Evolutionary conservation across 2,329 filamentous ascomycete species (phyloP), one percentile per base, ranked within the genome.

Genomic region (Beauveria australis): DNA sequence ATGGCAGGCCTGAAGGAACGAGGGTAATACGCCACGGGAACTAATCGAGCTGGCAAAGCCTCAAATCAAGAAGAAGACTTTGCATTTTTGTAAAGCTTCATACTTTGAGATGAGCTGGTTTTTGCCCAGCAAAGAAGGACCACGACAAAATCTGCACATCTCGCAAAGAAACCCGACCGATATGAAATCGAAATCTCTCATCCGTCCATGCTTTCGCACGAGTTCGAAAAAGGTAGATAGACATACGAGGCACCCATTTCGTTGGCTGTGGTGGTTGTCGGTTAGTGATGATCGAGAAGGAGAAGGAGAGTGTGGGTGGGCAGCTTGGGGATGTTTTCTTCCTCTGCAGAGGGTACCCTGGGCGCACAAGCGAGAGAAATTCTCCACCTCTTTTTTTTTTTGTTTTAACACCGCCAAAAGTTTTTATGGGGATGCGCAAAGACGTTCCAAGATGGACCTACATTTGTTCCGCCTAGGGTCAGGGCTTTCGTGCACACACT

Each of bases 81-180:
- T 43, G 28, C 53, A 43, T 57, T 30, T 30, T n/a, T 18, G 46
- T 18, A 43, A 51, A 5, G n/a, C n/a, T 26, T n/a, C 19, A 41
- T 53, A 9, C 18, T 46, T 44, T 53, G 14, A 14, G 28, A 53
- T 52, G 47, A 66, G 68, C 67, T 67, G 60, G 60, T 66, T 67
- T 66, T 69, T 73, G 75, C 82, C 87, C 86, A 91, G 89, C 86
- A 85, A 43, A n/a, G 91, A 86, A 89, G 86, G 86, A 91, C 89
- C 82, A 84, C 85, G 83, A 89, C 88, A 58, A 90, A 91, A 60
- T 62, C 56, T 59, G 56, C 69, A 37, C 14, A 67, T 43, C 67
- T 78, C 77, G 80, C 78, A 74, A 79, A 79, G 77, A 80, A 43
- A 44, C 56, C 47, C n/a, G 56, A 5, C 33, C 58, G 49, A 47